Evolutionary conservation across 345 rosid species (phyloP), one percentile per base, ranked within the genome.

Genomic region (Citrus cavaleriei): DNA sequence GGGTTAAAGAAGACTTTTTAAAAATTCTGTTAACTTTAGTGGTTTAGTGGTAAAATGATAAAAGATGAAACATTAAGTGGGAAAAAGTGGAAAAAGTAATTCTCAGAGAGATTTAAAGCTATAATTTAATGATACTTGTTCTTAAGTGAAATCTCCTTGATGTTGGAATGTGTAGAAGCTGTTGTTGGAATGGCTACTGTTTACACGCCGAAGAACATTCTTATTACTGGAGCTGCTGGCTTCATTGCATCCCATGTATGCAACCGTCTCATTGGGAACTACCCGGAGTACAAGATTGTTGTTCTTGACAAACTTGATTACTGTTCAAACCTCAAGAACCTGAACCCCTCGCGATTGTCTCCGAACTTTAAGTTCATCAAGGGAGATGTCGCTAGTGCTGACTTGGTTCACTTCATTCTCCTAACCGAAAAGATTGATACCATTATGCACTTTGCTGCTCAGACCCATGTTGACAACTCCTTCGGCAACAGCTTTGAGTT

Each of bases 401-500:
- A 87, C 72, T 78, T 87, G n/a, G 85, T 87, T 51, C 83, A 85
- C 82, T 85, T 73, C 86, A 78, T 87, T 59, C 86, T 87, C 65
- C 69, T 87, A 69, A 83, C 86, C 0, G 89, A 87, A 62, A 81
- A 84, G 22, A 82, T 87, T n/a, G 89, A 87, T 62, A 87, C 89
- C 13, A 87, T 87, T 58, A 84, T 87, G 88, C 89, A 87, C 82
- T 87, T 87, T 71, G 89, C 89, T 4, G 89, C 89, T 13, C 89
- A 85, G 74, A 87, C 89, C 10, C 89, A 84, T 49, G 89, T 87
- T 4, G 89, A 87, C 82, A 87, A 84, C 74, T 87, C 87, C 38
- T 87, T 87, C 21, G 87, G 89, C 18, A 87, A 87, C 81, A 84
- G 87, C 79, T 84, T 87, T 71, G 85, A 87, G 76, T 87, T 87